Evolutionary conservation across 805 yeast species (phyloP).

Genomic region (Myxozyma mucilagina): DNA sequence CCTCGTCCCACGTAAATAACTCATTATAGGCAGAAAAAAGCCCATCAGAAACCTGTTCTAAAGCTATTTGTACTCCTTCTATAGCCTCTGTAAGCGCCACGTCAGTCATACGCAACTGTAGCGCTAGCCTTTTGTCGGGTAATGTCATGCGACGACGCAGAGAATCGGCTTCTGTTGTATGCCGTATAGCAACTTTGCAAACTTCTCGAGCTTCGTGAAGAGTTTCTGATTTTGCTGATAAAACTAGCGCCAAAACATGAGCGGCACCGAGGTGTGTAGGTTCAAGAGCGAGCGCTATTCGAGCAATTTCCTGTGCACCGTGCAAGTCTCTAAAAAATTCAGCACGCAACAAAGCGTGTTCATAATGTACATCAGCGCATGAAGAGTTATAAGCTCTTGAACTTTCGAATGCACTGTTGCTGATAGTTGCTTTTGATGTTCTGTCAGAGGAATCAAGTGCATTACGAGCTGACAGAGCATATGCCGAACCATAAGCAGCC

Average conservation of each 20-base stretch:
- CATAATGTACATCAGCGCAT: conserved; percentile 11
- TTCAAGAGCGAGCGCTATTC: conserved; percentile 19
- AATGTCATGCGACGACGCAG: conserved; percentile 13
- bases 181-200: conserved; percentile 7
- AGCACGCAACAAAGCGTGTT: conserved; percentile 20
- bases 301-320: conserved; percentile 14
- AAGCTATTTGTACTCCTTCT: conserved; percentile 27
- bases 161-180: background rate
- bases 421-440: background rate
- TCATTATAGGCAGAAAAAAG: conserved; percentile 27
- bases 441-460: conserved; percentile 10
- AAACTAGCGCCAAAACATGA: conserved; percentile 23
- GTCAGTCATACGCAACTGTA: conserved; percentile 26
- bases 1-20: conserved; percentile 31
- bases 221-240: conserved; percentile 14
- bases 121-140: conserved; percentile 22
- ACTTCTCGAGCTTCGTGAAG: conserved; percentile 18
- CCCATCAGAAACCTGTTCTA: conserved; percentile 28
- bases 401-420: conserved; percentile 16
- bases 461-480: conserved; percentile 14
- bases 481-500: conserved; percentile 27
- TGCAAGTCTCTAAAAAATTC: conserved; percentile 11
- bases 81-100: conserved; percentile 25
- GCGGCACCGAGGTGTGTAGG: conserved; percentile 17
- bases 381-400: conserved; percentile 8